A percentile compares a stretch with the other conserved stretches of the same genome.
phyloP scores from a whole-genome alignment of 768 basidiomycete species.

The Mycena olivaceomarginata region DNA sequence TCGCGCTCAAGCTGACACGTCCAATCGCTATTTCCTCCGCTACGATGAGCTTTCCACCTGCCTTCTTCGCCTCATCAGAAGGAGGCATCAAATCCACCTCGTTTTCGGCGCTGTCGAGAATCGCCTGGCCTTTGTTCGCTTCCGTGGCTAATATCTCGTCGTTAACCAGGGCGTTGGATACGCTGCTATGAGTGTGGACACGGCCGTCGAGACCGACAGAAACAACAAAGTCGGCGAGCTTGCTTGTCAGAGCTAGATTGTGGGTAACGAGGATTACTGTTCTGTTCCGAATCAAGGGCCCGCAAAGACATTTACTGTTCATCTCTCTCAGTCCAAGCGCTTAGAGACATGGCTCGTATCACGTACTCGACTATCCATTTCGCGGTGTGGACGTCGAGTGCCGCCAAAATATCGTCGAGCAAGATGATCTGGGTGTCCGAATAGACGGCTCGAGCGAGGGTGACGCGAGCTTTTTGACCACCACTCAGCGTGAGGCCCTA shows the following conservation, averaged over 20 bases:
- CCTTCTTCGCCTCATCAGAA: conserved; percentile 48
- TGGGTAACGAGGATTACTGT: conserved; percentile 70
- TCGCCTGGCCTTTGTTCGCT: conserved; percentile 61
- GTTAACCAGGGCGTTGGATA: conserved; percentile 60
- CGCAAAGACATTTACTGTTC: conserved; percentile 55
- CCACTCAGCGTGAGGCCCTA: conserved; percentile 53
- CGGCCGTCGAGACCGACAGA: conserved; percentile 64
- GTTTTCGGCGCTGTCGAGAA: conserved; percentile 51
- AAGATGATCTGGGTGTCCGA: conserved; percentile 76
- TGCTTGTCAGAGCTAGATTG: conserved; percentile 63
- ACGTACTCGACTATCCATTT: conserved; percentile 80
- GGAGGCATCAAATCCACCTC: conserved; percentile 43
- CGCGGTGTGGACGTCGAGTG: conserved; percentile 85
- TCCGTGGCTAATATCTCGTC: conserved; percentile 64
- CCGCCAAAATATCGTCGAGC: conserved; percentile 83
- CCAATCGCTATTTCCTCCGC: conserved; percentile 79
- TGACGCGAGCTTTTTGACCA: conserved; percentile 59
- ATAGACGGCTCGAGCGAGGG: conserved; percentile 68
- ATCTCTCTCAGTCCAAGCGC: not conserved
- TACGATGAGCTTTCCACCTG: conserved; percentile 74
- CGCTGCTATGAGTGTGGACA: conserved; percentile 63
- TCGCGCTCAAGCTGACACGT: conserved; percentile 68
- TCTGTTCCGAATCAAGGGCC: conserved; percentile 57
- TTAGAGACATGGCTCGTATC: not conserved
- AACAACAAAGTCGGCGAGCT: conserved; percentile 66